Percentiles rank a stretch among this genome's conserved stretches.
These are phyloP conservation scores for Alternaria sp. DNA, from an alignment of 2,329 filamentous ascomycete genomes.

Conservation along the genomic window DNA sequence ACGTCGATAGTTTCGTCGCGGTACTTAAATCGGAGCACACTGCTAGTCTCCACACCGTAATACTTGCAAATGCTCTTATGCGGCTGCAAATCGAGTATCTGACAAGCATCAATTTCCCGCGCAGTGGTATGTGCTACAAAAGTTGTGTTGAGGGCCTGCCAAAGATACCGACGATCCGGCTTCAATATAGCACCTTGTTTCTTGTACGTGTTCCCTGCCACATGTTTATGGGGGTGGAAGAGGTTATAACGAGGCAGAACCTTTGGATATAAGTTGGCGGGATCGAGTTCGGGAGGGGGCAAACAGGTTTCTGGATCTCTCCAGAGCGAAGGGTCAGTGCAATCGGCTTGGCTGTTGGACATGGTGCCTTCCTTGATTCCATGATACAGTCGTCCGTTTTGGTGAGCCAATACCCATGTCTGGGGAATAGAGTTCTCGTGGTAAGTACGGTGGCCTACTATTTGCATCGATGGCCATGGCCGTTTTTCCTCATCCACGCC, in stretches of 20 bases:
- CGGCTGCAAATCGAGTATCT: not conserved
- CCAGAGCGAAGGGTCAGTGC: not conserved
- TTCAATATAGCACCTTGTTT: not conserved
- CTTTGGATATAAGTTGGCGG: not conserved
- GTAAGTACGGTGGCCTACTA: not conserved
- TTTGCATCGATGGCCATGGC: not conserved
- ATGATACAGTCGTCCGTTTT: not conserved
- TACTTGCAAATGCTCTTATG: not conserved
- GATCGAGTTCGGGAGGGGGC: not conserved
- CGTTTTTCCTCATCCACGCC: not conserved
- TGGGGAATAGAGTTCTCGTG: not conserved
- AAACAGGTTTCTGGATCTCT: not conserved
- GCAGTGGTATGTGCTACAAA: not conserved
- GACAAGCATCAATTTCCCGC: not conserved
- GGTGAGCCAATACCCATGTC: not conserved
- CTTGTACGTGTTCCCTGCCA: not conserved
- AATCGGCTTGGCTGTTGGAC: not conserved
- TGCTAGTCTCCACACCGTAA: not conserved
- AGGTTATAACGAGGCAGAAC: not conserved
- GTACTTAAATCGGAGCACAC: not conserved
- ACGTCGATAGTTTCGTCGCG: not conserved
- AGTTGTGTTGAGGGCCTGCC: not conserved
- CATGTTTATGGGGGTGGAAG: not conserved
- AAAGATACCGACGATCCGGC: not conserved
- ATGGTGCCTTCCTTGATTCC: not conserved